phyloP scores from a whole-genome alignment of 176 grass and related monocot genomes.

The Eragrostis curvula region DNA sequence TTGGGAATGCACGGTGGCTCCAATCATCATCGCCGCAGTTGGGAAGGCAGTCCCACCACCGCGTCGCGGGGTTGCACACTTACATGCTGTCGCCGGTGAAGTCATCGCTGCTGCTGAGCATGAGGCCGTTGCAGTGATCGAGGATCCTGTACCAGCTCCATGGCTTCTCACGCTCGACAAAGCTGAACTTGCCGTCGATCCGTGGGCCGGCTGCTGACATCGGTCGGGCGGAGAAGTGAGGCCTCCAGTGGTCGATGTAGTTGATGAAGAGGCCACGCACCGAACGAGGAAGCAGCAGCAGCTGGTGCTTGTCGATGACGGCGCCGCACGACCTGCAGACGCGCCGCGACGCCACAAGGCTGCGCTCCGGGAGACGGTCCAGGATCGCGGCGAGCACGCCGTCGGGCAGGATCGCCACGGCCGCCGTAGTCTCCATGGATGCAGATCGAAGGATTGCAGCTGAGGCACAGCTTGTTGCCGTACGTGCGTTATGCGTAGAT shows the following conservation, averaged over 20 bases:
- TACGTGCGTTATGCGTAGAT: too few relatives aligned
- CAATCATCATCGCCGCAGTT: background rate
- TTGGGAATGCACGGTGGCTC: background rate
- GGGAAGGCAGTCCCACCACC: background rate
- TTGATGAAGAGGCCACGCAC: background rate
- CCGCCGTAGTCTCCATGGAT: background rate
- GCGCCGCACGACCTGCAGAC: background rate
- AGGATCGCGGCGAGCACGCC: background rate
- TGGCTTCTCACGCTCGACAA: too few relatives aligned
- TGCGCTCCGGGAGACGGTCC: background rate
- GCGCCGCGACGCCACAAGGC: background rate
- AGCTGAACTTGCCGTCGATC: background rate
- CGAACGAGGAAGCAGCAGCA: background rate
- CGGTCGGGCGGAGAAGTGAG: background rate
- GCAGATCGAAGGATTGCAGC: background rate
- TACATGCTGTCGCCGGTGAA: background rate
- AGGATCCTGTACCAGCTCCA: background rate
- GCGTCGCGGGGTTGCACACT: background rate
- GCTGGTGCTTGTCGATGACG: background rate
- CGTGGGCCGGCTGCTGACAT: background rate
- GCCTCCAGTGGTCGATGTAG: background rate
- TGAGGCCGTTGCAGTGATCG: background rate
- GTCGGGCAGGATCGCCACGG: background rate
- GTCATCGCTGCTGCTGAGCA: background rate
- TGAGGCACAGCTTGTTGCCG: too few relatives aligned